A percentile compares a stretch with the other conserved stretches of the same genome.
Conservation (phyloP, 2,329 filamentous ascomycete species). For the Pyrenophora teres region DNA sequence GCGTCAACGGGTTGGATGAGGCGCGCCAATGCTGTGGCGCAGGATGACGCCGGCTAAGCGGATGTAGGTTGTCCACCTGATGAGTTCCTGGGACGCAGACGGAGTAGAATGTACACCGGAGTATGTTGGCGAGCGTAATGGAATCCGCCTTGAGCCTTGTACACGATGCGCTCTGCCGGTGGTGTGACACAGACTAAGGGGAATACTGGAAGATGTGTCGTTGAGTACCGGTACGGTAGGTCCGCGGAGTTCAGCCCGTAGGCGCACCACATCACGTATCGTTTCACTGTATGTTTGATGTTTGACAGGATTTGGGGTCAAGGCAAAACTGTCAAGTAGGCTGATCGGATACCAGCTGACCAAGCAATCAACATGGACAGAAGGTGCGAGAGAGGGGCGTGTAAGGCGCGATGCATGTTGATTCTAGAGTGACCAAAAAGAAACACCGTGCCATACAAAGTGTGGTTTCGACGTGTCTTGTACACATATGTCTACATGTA, state of each 20-base stretch:
- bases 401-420: too few species aligned
- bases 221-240: too few species aligned
- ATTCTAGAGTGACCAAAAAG: too few species aligned
- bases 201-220: too few species aligned
- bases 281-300: not conserved
- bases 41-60: constrained; percentile 21
- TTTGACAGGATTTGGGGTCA: too few species aligned
- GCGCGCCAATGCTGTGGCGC: constrained; percentile 19
- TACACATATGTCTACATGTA: constrained; percentile 27
- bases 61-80: constrained; percentile 23
- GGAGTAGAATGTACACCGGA: constrained; percentile 7
- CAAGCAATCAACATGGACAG: not conserved
- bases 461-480: constrained; percentile 14
- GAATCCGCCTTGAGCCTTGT: constrained; percentile 13
- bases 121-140: not conserved
- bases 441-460: not conserved
- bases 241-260: not conserved
- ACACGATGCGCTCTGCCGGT: not conserved
- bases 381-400: too few species aligned
- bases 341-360: too few species aligned
- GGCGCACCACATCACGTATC: not conserved
- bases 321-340: too few species aligned
- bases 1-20: constrained; percentile 6
- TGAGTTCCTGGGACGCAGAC: constrained; percentile 18
- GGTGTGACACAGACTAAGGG: not conserved